Percentiles rank a stretch among this genome's conserved stretches.
phyloP scores from a whole-genome alignment of 352 stramenopile genomes.

The Thraustochytrium sp. region DNA sequence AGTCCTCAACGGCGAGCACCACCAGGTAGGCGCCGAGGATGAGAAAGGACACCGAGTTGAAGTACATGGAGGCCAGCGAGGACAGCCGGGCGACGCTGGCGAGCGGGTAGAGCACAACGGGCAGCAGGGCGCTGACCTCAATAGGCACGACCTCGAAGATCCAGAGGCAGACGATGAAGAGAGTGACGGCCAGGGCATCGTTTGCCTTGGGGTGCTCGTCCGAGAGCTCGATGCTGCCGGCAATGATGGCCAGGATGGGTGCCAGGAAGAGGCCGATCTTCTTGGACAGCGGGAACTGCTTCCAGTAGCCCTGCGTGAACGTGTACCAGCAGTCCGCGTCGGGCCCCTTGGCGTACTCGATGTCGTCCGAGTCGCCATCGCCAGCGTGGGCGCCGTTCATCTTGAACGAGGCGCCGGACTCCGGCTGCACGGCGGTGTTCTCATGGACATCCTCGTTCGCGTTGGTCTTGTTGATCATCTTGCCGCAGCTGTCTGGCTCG shows the following conservation, averaged over 20 bases:
- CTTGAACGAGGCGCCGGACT: too few species aligned
- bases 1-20: neutral
- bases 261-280: neutral
- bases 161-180: neutral
- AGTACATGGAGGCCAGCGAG: neutral
- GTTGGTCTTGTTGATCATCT: too few species aligned
- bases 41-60: constrained; percentile 1
- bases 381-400: too few species aligned
- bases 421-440: too few species aligned
- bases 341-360: too few species aligned
- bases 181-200: neutral
- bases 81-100: neutral
- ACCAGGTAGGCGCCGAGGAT: constrained; percentile 4
- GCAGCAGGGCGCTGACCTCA: neutral
- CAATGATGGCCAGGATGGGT: neutral
- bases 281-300: neutral
- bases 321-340: neutral
- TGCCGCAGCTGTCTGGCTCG: too few species aligned
- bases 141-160: neutral
- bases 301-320: neutral
- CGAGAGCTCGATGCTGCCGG: neutral
- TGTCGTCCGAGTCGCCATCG: too few species aligned
- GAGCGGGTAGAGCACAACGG: neutral
- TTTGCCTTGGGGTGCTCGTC: constrained; percentile 21
- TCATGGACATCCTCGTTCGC: too few species aligned